phyloP scores from a whole-genome alignment of 1,284 basidiomycete species.

The Ceratobasidium theobromae region DNA sequence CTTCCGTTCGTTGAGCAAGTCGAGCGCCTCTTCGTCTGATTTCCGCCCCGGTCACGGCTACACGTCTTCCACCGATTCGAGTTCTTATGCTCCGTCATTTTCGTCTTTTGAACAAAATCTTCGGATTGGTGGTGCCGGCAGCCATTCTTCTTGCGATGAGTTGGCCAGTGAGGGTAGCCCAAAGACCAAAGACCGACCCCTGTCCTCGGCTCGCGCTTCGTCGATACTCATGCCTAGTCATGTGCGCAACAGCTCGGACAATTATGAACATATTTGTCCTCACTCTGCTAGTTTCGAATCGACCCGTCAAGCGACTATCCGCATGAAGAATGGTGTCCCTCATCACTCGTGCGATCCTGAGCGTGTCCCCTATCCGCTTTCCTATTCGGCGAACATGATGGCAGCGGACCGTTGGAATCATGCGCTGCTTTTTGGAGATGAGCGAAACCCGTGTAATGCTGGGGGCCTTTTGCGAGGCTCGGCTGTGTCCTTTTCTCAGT shows the following conservation, averaged over 20 bases:
- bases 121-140: slow-evolving; percentile 5
- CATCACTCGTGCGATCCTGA: slow-evolving; percentile 12
- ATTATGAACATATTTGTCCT: slow-evolving; percentile 10
- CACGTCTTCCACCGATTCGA: slow-evolving; percentile 29
- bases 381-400: slow-evolving; percentile 25
- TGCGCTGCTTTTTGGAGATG: slow-evolving; percentile 26
- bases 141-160: slow-evolving; percentile 10
- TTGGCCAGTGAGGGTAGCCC: neutral
- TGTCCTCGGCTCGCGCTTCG: slow-evolving; percentile 2
- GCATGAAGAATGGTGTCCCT: slow-evolving; percentile 21
- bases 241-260: slow-evolving; percentile 11
- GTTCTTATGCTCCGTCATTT: slow-evolving; percentile 24
- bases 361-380: slow-evolving; percentile 11
- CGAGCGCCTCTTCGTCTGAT: neutral
- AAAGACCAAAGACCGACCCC: neutral
- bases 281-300: slow-evolving; percentile 12
- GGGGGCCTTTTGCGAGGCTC: slow-evolving; percentile 29
- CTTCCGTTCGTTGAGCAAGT: slow-evolving; percentile 14
- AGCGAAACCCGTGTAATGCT: slow-evolving; percentile 12
- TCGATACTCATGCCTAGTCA: neutral
- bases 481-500: slow-evolving; percentile 28
- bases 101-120: slow-evolving; percentile 22
- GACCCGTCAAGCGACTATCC: slow-evolving; percentile 3
- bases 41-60: slow-evolving; percentile 23
- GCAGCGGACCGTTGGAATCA: slow-evolving; percentile 28